A percentile compares a stretch with the other conserved stretches of the same genome.
These are phyloP conservation scores for Hirschfeldia incana DNA, from an alignment of 345 rosid species.

Conservation along the genomic window DNA sequence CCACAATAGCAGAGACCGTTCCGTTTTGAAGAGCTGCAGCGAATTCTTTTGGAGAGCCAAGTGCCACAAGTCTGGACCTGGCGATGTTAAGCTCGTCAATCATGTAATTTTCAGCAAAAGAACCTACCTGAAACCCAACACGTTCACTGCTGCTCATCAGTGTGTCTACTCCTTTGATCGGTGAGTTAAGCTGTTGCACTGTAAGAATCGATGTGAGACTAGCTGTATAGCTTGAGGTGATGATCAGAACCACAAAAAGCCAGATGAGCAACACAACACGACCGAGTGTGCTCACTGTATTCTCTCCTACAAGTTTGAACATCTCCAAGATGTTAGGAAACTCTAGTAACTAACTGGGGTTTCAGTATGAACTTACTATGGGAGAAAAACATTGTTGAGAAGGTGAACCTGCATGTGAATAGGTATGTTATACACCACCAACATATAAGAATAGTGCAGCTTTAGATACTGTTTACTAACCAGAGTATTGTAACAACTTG, in stretches of 20 bases:
- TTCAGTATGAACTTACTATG: not conserved
- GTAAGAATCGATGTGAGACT: not conserved
- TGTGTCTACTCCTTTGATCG: not conserved
- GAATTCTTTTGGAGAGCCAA: not conserved
- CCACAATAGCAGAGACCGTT: not conserved
- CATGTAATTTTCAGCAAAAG: not conserved
- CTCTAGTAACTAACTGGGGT: not conserved
- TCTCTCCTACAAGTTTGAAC: not conserved
- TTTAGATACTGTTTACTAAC: not conserved
- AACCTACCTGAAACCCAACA: not conserved
- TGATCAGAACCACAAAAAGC: not conserved
- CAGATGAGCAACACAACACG: not conserved
- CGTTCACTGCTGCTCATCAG: not conserved
- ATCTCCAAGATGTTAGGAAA: not conserved
- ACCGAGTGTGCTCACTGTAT: constrained; percentile 1
- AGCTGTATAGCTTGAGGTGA: constrained; percentile 1
- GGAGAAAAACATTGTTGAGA: not conserved
- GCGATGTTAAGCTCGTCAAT: not conserved
- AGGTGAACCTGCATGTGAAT: not conserved
- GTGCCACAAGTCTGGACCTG: not conserved
- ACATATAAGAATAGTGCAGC: not conserved
- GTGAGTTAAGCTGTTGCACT: constrained; percentile 5
- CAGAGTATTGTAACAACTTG: not conserved
- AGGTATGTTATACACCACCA: not conserved
- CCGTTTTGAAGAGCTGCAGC: not conserved